Base-by-base conservation (phyloP, 2,329 filamentous ascomycete species). In the Cercospora nicotianae region DNA sequence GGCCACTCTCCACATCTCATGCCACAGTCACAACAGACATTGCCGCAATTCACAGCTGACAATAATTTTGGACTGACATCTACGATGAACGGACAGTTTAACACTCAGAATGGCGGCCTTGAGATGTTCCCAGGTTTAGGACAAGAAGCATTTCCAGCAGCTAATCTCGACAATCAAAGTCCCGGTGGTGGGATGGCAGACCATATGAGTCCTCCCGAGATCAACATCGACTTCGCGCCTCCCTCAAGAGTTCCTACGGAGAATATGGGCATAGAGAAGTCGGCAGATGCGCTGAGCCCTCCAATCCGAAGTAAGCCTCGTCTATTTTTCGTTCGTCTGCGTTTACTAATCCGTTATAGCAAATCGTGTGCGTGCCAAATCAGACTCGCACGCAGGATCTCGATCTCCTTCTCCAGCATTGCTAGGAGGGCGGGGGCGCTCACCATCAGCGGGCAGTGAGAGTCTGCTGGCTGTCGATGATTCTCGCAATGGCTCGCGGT, bases 191-290 rank as follows among this genome's bases (percentile, higher is more conserved):
- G 88, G 5, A 89, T 87, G 76, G 88, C 87, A 57, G 87, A 89
- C 60, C 86, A 91, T 72, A 95, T 96, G 90, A 91, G 90, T 3
- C 92, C 94, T n/a, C 94, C 94, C 0, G 92, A 94, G 62, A 97
- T 97, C 80, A 96, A 95, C 77, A 95, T 97, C 74, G 92, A 97
- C 77, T 93, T 92, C 79, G 94, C 93, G 16, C 94, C 94, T 26
- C 89, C 89, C 8, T 83, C 86, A 67, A 87, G 87, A 74, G 69
- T 69, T 20, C 71, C 74, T 2, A 69, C 71, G 16, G 71, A 73
- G 36, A 71, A 72, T 45, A 66, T 75, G 66, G 76, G 90, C 90
- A 70, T 86, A 72, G 80, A 76, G 78, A 72, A 74, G 64, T 88
- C 92, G 72, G 86, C 89, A 70, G 92, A 96, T 78, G 93, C 93